Evolutionary conservation across 2,329 filamentous ascomycete genomes (phyloP).

Genomic region (Phialophora verrucosa): DNA sequence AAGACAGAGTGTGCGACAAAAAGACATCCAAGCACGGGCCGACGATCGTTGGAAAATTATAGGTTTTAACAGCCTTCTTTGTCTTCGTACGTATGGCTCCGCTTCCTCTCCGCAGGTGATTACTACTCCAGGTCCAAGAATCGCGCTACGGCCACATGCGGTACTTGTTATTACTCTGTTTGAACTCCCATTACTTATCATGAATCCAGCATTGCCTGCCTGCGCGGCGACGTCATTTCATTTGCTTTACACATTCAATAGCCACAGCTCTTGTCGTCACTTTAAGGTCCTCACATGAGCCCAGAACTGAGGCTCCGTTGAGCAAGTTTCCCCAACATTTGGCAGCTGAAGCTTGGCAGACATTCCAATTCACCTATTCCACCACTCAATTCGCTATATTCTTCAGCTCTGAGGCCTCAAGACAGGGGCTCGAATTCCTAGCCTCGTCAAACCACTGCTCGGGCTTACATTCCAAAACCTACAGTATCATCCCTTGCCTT

Average conservation of each 20-base stretch:
- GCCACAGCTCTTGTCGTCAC: background rate
- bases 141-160: background rate
- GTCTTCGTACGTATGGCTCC: background rate
- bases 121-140: conserved; percentile 1
- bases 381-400: background rate
- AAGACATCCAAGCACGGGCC: background rate
- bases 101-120: conserved; percentile 9
- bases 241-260: background rate
- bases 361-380: background rate
- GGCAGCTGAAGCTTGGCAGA: background rate
- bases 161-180: conserved; percentile 11
- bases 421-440: background rate
- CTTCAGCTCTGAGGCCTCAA: no score
- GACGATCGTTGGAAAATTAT: background rate
- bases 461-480: conserved; percentile 4
- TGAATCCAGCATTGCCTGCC: background rate
- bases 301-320: background rate
- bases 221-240: background rate
- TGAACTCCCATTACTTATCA: conserved; percentile 1
- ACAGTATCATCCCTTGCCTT: background rate
- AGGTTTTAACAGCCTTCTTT: background rate
- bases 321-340: background rate
- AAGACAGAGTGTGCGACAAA: background rate
- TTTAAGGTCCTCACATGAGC: conserved; percentile 15
- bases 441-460: background rate